phyloP scores from a whole-genome alignment of 140 eudicot species.

The Senecio squalidus region DNA sequence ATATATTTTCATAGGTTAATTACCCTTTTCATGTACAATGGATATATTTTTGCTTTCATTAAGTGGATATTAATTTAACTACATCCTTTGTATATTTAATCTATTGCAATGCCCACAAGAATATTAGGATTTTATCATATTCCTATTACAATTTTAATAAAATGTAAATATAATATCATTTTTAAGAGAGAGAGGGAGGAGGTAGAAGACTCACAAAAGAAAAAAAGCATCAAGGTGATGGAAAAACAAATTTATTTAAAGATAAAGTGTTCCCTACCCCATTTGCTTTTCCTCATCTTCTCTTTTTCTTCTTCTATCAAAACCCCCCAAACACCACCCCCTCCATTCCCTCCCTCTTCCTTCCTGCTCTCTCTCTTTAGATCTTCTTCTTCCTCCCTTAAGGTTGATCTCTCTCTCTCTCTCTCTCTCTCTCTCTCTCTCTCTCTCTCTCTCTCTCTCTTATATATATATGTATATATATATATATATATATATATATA shows the following conservation, averaged over 20 bases:
- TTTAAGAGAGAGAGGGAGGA: neutral
- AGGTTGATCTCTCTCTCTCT: conserved; percentile 44
- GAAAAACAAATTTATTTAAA: conserved; percentile 38
- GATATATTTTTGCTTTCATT: no score
- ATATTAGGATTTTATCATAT: no score
- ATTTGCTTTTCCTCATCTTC: conserved; percentile 48
- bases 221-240: conserved; percentile 31
- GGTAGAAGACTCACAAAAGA: conserved; percentile 31
- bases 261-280: conserved; percentile 40
- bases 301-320: conserved; percentile 52
- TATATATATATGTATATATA: neutral
- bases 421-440: conserved; percentile 29
- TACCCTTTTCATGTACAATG: no score
- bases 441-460: no score
- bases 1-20: no score
- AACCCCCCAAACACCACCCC: conserved; percentile 41
- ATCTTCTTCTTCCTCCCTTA: conserved; percentile 42
- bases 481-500: neutral
- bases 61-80: no score
- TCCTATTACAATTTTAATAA: no score
- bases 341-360: conserved; percentile 21
- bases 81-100: no score
- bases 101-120: no score
- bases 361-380: conserved; percentile 29
- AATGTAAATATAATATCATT: no score